Base-by-base conservation (phyloP, 306 rosid genomes). In the Oxytropis ochrocephala region DNA sequence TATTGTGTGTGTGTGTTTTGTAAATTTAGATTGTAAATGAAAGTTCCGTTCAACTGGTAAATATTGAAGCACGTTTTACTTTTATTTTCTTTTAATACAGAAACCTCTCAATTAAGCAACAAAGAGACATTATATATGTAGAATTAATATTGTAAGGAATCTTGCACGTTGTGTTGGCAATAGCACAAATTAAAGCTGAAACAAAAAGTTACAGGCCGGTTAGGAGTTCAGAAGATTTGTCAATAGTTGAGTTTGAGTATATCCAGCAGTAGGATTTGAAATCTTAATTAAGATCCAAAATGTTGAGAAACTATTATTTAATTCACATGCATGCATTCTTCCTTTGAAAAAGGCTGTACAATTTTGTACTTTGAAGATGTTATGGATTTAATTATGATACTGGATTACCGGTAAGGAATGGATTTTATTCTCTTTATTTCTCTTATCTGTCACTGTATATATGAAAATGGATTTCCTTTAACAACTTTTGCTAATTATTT, bases 291-390 rank as follows among this genome's bases (percentile, higher is more conserved):
- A 63, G 62, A 70, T 54, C 67, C 64, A 29, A 77, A 54, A 54
- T 44, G 8, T 46, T 63, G 6, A 14, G 21, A 75, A 64, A 44
- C 42, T 35, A 47, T 8, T 70, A 35, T 47, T 55, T 21, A 71
- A 36, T 47, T 46, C 53, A 63, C 8, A 38, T 70, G 59, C 77
- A 71, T 78, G 74, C 81, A 71, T 55, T 35, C 14, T 17, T 70
- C 72, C 60, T 27, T 17, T 12, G 19, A 6, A 36, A 6, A 6
- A 67, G 39, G 48, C 67, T 47, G 48, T 35, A 56, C 82, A 21
- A 11, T 16, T 6, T 48, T 56, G 78, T 78, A 78, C 78, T 71
- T 46, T 0, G 6, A 53, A 51, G 44, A 32, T 13, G 33, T 39
- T 35, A 16, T 61, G n/a, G 21, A 53, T 61, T 62, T 60, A 53